Percentiles rank a stretch among this genome's conserved stretches.
These are phyloP conservation scores for Corymbia citriodora DNA, from an alignment of 441 rosid genomes.

Conservation along the genomic window DNA sequence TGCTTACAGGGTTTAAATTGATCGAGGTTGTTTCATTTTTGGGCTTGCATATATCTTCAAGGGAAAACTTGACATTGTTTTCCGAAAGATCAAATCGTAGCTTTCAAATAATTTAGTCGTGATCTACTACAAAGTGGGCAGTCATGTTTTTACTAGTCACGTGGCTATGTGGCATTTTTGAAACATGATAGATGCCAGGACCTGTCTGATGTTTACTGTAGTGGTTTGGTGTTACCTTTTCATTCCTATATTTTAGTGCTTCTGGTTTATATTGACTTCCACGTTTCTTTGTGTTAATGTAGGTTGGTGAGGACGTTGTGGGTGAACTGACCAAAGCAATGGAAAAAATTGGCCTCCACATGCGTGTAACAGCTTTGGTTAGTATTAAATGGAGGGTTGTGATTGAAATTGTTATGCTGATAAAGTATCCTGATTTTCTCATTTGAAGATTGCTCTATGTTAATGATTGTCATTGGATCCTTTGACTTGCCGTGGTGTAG, in stretches of 20 bases:
- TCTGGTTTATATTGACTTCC: background rate
- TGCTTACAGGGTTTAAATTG: background rate
- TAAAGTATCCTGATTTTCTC: background rate
- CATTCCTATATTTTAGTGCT: background rate
- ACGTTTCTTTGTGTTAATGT: background rate
- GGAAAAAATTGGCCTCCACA: constrained; percentile 29
- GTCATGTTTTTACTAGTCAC: background rate
- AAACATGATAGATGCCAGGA: background rate
- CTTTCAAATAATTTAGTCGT: background rate
- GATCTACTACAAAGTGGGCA: background rate
- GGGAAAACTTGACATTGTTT: background rate
- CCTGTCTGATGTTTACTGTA: background rate
- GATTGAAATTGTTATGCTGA: background rate
- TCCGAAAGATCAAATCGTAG: background rate
- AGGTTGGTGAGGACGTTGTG: constrained; percentile 43
- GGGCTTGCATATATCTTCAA: background rate
- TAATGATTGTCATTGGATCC: background rate
- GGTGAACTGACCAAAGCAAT: constrained; percentile 35
- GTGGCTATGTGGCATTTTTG: background rate
- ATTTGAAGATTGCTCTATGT: background rate
- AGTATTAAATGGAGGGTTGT: constrained; percentile 2
- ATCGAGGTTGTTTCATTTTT: background rate
- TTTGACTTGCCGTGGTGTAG: constrained; percentile 11
- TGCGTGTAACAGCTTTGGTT: constrained; percentile 38
- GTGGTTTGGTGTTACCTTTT: background rate